Percentiles rank a stretch among this genome's conserved stretches.
Evolutionary conservation across 805 yeast species (phyloP).

Genomic region (Yamadazyma scolyti): DNA sequence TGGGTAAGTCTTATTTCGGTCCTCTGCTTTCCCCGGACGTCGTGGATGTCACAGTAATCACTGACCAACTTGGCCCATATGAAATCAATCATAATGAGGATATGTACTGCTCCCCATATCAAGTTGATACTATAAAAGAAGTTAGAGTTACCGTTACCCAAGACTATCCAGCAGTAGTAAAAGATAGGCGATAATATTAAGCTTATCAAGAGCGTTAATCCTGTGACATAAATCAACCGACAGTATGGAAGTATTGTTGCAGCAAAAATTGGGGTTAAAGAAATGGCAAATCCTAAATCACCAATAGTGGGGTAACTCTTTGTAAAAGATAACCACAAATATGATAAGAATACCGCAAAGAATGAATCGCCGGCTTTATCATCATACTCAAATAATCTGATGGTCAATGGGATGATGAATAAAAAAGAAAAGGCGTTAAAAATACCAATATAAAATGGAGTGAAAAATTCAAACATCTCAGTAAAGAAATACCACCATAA

Average conservation of each 20-base stretch:
- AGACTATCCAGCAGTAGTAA: constrained; percentile 89
- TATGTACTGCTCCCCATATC: constrained; percentile 69
- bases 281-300: constrained; percentile 53
- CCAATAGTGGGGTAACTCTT: constrained; percentile 85
- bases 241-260: constrained; percentile 45
- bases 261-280: constrained; percentile 40
- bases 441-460: constrained; percentile 75
- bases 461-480: constrained; percentile 89
- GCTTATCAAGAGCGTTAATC: constrained; percentile 47
- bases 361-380: constrained; percentile 45
- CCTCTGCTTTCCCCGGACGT: constrained; percentile 25
- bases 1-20: constrained; percentile 11
- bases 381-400: constrained; percentile 49
- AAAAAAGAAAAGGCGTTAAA: constrained; percentile 72
- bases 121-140: constrained; percentile 93
- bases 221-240: constrained; percentile 42
- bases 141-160: constrained; percentile 94
- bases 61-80: constrained; percentile 73
- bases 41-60: constrained; percentile 50
- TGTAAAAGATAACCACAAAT: constrained; percentile 52
- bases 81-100: constrained; percentile 67
- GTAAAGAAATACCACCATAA: constrained; percentile 99
- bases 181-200: constrained; percentile 79
- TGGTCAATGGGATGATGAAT: constrained; percentile 69
- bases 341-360: constrained; percentile 46